Conservation (phyloP, 352 stramenopile species). For the Peronosclerospora sorghi region DNA sequence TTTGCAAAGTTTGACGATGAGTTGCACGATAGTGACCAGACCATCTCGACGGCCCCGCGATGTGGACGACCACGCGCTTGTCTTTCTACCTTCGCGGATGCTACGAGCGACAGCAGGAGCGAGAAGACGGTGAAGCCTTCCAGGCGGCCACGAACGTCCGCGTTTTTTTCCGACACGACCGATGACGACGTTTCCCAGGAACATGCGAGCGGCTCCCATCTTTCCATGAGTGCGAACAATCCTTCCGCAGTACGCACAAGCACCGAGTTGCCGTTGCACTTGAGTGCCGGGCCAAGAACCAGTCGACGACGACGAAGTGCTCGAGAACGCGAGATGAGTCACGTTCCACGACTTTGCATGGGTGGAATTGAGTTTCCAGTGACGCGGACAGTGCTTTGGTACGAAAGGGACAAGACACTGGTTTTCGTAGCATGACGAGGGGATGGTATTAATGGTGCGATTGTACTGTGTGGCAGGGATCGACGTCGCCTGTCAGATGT, state of each 20-base stretch:
- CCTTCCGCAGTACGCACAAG: neutral
- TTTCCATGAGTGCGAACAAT: constrained; percentile 12
- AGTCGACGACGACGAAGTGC: neutral
- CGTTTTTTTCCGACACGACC: constrained; percentile 66
- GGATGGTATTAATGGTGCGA: constrained; percentile 32
- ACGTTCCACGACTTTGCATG: constrained; percentile 28
- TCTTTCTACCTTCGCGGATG: constrained; percentile 8
- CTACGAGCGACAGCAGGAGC: constrained; percentile 5
- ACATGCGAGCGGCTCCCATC: neutral
- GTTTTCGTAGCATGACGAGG: no score
- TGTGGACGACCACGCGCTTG: constrained; percentile 5
- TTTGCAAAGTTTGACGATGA: constrained; percentile 48
- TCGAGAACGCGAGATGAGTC: neutral
- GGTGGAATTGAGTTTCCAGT: constrained; percentile 54
- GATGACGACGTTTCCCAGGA: constrained; percentile 35
- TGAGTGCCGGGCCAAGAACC: constrained; percentile 7
- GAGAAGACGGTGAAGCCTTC: neutral
- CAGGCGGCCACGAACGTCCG: constrained; percentile 21
- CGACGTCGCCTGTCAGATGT: constrained; percentile 37
- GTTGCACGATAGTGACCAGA: constrained; percentile 63
- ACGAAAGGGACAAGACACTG: no score
- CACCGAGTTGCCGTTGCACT: constrained; percentile 2
- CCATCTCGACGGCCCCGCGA: constrained; percentile 19
- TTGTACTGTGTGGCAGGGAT: constrained; percentile 28
- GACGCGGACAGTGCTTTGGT: constrained; percentile 61